These are phyloP conservation scores for Linderina pennispora DNA, from an alignment of 192 early-diverging fungal species.

Conservation along the genomic window DNA sequence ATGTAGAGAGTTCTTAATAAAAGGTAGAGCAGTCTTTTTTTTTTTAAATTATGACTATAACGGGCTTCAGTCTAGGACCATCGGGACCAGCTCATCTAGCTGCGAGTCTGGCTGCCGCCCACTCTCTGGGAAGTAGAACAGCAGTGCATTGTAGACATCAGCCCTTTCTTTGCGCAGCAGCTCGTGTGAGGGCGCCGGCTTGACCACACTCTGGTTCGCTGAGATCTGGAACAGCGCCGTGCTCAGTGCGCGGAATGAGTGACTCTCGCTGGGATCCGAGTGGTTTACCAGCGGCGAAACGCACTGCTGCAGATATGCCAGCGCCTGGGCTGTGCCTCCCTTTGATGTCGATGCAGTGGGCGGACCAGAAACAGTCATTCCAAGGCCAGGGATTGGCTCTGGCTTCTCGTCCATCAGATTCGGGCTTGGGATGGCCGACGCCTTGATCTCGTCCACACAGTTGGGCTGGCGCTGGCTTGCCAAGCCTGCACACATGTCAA, in stretches of 20 bases:
- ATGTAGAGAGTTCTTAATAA: no score
- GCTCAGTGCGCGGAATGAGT: constrained; percentile 40
- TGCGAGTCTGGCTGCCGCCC: constrained; percentile 25
- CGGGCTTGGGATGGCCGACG: constrained; percentile 43
- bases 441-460: constrained; percentile 12
- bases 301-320: constrained; percentile 71
- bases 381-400: background rate
- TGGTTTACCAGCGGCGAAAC: constrained; percentile 70
- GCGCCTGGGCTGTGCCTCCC: constrained; percentile 46
- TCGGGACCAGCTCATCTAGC: constrained; percentile 13
- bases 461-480: constrained; percentile 2
- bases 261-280: constrained; percentile 22
- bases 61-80: constrained; percentile 6
- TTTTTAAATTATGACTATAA: no score
- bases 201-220: no score
- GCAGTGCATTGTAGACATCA: constrained; percentile 29
- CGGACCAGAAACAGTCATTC: background rate
- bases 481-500: constrained; percentile 64
- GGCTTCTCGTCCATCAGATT: constrained; percentile 3
- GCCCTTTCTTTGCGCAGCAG: constrained; percentile 18
- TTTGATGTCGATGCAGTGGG: background rate
- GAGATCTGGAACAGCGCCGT: constrained; percentile 37
- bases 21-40: no score
- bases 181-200: constrained; percentile 2
- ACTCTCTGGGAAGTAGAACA: constrained; percentile 25